A percentile compares a stretch with the other conserved stretches of the same genome.
These are phyloP conservation scores for Platanthera zijinensis DNA, from an alignment of 106 monocot genomes.

Conservation along the genomic window DNA sequence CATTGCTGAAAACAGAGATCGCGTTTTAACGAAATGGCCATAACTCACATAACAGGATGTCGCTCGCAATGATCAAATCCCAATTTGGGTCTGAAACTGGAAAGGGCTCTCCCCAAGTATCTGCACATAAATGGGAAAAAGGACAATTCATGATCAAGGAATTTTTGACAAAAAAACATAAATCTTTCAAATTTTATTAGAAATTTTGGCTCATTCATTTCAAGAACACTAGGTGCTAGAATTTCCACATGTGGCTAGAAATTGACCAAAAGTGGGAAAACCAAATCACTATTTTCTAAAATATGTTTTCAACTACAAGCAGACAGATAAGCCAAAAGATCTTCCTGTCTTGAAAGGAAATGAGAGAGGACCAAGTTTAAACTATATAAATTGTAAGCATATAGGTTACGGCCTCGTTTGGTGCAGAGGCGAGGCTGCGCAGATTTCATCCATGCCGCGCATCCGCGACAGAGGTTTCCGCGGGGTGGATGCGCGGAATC, in stretches of 20 bases:
- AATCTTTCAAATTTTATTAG: not conserved
- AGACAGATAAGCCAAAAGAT: not conserved
- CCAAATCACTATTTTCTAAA: no score
- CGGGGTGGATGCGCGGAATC: no score
- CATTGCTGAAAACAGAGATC: not conserved
- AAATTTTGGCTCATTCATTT: not conserved
- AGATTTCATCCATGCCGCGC: no score
- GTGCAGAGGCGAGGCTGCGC: no score
- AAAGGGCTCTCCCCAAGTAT: slow-evolving; percentile 90
- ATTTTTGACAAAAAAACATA: not conserved
- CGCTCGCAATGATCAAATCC: slow-evolving; percentile 89
- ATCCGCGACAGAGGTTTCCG: no score
- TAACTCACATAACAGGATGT: slow-evolving; percentile 78
- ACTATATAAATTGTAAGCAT: not conserved
- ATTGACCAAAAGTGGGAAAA: no score
- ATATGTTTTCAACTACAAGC: not conserved
- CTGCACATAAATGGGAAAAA: slow-evolving; percentile 24
- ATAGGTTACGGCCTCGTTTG: not conserved
- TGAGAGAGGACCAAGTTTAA: not conserved
- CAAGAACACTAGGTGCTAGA: not conserved
- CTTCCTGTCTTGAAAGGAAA: not conserved
- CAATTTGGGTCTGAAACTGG: slow-evolving; percentile 55
- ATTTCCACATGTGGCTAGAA: not conserved
- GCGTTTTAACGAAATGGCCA: not conserved
- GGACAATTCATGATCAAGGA: not conserved